phyloP scores from a whole-genome alignment of 306 rosid genomes.

The Urtica urens region DNA sequence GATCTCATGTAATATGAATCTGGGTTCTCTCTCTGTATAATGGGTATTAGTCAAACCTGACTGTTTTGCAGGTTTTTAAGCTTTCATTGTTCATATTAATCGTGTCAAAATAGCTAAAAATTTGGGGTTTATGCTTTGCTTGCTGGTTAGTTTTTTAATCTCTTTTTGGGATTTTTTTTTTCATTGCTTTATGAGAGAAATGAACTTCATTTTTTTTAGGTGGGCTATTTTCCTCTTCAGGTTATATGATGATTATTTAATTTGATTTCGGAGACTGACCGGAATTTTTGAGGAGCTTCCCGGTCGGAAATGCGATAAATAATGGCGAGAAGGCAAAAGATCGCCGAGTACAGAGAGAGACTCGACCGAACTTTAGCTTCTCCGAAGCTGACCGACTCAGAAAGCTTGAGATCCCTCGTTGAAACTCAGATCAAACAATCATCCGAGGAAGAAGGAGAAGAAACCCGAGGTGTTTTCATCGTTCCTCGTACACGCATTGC shows the following conservation, averaged over 20 bases:
- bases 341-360: constrained; percentile 66
- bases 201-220: neutral
- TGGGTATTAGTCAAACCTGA: neutral
- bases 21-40: constrained; percentile 10
- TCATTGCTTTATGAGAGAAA: constrained; percentile 3
- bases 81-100: neutral
- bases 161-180: constrained; percentile 2
- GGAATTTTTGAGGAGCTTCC: constrained; percentile 12
- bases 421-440: constrained; percentile 43
- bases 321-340: constrained; percentile 51
- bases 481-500: too few relatives aligned
- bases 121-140: neutral
- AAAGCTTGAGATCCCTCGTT: constrained; percentile 45
- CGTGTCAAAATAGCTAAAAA: neutral
- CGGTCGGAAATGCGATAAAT: constrained; percentile 26
- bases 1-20: neutral
- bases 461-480: neutral
- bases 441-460: constrained; percentile 35
- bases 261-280: too few relatives aligned
- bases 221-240: constrained; percentile 7
- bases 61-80: neutral
- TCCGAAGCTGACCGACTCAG: constrained; percentile 45
- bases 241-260: too few relatives aligned
- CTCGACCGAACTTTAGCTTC: constrained; percentile 62
- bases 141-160: neutral